Evolutionary conservation across 2,329 filamentous ascomycete species (phyloP), one percentile per base, ranked within the genome.

Genomic region (Penicillium carneum): DNA sequence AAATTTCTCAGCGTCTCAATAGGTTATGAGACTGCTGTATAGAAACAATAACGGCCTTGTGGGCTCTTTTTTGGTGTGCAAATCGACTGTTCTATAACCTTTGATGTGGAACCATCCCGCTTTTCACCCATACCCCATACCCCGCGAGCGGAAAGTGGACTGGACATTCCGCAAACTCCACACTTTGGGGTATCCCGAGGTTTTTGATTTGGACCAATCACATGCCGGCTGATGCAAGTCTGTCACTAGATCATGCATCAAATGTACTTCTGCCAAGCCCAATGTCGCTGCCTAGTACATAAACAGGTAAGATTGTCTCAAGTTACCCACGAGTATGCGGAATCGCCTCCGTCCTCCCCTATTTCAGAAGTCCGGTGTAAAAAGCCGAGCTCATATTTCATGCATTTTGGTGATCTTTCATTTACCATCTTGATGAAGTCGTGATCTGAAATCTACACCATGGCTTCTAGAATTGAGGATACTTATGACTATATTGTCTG

Each of bases 401-500:
- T 26, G 6, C 29, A 16, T 20, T 31, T n/a, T 1, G 31, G 14
- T n/a, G n/a, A 12, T 55, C 9, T 33, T 36, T 18, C 3, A n/a
- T 26, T 43, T 12, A 6, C 2, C 12, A 38, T 48, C 8, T n/a
- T 11, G 31, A 8, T 23, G 6, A 16, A 3, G 39, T 41, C 3
- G 4, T 18, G 12, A 45, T 51, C 9, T 41, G 9, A 1, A 46
- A n/a, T 26, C 16, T 31, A 23, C 51, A 65, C 23, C 12, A 71
- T 71, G 69, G 51, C 59, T 56, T 59, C 59, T 11, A 14, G 57
- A 16, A 48, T 33, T 14, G 54, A 63, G 5, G 57, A 59, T 41
- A 58, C 56, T 1, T 75, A 69, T 46, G 72, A 75, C 48, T 75
- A 74, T 59, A 72, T 75, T 55, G 61, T 75, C 36, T 75, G 73